These are phyloP conservation scores for Gaertneriomyces sp. DNA, from an alignment of 192 early-diverging fungal genomes.

Conservation along the genomic window DNA sequence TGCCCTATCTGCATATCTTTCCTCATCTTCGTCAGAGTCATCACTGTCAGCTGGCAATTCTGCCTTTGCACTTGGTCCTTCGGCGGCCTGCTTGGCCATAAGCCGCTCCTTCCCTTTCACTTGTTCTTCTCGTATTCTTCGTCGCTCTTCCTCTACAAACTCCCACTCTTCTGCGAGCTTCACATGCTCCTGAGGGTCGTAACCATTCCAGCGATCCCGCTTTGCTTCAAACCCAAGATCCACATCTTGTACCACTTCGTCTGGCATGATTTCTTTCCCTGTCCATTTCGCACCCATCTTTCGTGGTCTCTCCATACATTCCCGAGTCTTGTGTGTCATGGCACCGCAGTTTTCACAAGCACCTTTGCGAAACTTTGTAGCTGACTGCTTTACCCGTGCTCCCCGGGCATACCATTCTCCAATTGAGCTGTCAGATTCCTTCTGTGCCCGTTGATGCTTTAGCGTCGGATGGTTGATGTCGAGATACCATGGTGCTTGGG, in stretches of 20 bases:
- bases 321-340: constrained; percentile 86
- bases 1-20: constrained; percentile 80
- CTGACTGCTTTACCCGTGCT: constrained; percentile 62
- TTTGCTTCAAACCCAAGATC: constrained; percentile 90
- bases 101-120: constrained; percentile 34
- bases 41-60: constrained; percentile 51
- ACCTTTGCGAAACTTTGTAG: constrained; percentile 90
- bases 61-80: background rate
- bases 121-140: constrained; percentile 70
- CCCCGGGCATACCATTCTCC: constrained; percentile 82
- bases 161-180: constrained; percentile 87
- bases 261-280: constrained; percentile 72
- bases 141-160: constrained; percentile 80
- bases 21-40: constrained; percentile 81
- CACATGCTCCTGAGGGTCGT: constrained; percentile 82
- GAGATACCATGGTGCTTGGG: constrained; percentile 84
- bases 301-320: constrained; percentile 90
- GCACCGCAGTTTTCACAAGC: constrained; percentile 99
- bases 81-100: constrained; percentile 20
- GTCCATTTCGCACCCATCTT: constrained; percentile 88
- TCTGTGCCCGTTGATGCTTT: constrained; percentile 73
- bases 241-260: constrained; percentile 77
- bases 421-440: constrained; percentile 32
- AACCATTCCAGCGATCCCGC: constrained; percentile 97
- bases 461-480: constrained; percentile 64